Evolutionary conservation across 768 basidiomycete genomes (phyloP).

Genomic region (Amanita exitialis): DNA sequence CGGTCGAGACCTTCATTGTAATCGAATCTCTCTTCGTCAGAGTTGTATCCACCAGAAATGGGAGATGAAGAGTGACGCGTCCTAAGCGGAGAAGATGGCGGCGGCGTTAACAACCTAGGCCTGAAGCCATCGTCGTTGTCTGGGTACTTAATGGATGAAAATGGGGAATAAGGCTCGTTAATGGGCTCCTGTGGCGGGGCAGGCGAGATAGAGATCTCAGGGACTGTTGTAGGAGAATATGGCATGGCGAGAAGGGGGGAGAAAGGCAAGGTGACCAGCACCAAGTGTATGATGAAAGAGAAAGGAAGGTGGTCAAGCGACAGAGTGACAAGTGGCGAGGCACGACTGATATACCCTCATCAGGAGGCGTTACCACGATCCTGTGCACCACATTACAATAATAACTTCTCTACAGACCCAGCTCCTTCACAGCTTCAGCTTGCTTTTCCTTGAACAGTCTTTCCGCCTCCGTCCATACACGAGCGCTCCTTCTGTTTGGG

Average conservation of each 20-base stretch:
- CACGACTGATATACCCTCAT: neutral
- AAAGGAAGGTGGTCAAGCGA: constrained; percentile 21
- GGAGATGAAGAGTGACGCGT: constrained; percentile 35
- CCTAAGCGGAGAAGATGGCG: constrained; percentile 33
- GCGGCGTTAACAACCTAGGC: constrained; percentile 47
- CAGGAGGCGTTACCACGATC: constrained; percentile 2
- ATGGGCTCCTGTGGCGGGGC: constrained; percentile 45
- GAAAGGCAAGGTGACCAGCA: constrained; percentile 43
- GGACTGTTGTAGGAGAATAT: constrained; percentile 31
- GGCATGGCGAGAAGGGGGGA: constrained; percentile 27
- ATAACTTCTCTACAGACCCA: constrained; percentile 17
- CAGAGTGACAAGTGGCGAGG: constrained; percentile 14
- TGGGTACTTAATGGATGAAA: constrained; percentile 25
- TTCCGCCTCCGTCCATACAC: constrained; percentile 87
- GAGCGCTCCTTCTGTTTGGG: constrained; percentile 51
- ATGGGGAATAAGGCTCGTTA: constrained; percentile 56
- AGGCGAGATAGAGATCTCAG: constrained; percentile 61
- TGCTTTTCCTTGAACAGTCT: constrained; percentile 60
- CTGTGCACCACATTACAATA: neutral
- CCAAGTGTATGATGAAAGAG: constrained; percentile 21
- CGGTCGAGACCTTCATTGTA: constrained; percentile 41
- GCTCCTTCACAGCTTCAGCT: constrained; percentile 29
- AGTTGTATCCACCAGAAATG: constrained; percentile 27
- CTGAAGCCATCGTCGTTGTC: constrained; percentile 43
- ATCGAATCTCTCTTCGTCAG: constrained; percentile 8